Conservation (phyloP, 805 yeast genomes). For the Barnettozyma sp. region DNA sequence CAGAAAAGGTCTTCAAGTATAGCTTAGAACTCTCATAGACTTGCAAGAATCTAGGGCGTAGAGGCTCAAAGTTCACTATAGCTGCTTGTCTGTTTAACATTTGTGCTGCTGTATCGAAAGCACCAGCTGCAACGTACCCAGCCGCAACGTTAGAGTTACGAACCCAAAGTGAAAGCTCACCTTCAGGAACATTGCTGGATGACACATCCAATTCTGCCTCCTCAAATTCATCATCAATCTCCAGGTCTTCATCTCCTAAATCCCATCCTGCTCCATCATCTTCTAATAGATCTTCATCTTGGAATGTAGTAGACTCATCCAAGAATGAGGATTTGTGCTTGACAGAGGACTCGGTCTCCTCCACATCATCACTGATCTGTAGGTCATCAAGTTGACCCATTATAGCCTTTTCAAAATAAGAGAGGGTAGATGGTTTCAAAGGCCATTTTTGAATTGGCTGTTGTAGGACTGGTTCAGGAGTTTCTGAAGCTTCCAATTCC, state of each 20-base stretch:
- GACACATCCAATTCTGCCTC: slow-evolving; percentile 36
- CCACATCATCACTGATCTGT: slow-evolving; percentile 39
- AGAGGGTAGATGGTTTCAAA: slow-evolving; percentile 57
- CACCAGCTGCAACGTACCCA: slow-evolving; percentile 91
- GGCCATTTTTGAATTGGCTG: slow-evolving; percentile 67
- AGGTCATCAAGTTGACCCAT: slow-evolving; percentile 69
- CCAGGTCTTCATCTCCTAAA: slow-evolving; percentile 71
- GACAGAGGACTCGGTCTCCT: slow-evolving; percentile 19
- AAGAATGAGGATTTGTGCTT: slow-evolving; percentile 24
- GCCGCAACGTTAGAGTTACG: slow-evolving; percentile 88
- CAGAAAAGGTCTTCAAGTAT: slow-evolving; percentile 62
- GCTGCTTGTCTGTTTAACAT: slow-evolving; percentile 87
- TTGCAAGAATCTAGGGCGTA: slow-evolving; percentile 74
- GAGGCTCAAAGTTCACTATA: slow-evolving; percentile 78
- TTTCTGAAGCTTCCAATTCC: slow-evolving; percentile 35
- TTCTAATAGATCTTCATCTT: slow-evolving; percentile 40
- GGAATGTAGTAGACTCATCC: slow-evolving; percentile 31
- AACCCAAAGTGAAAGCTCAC: slow-evolving; percentile 74
- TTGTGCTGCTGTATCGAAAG: slow-evolving; percentile 93
- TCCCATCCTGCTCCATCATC: slow-evolving; percentile 72
- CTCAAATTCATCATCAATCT: slow-evolving; percentile 55
- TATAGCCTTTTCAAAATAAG: slow-evolving; percentile 82
- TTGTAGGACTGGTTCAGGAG: slow-evolving; percentile 44
- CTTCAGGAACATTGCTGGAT: slow-evolving; percentile 23
- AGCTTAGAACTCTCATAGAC: slow-evolving; percentile 77